Evolutionary conservation across 148 eudicot genomes (phyloP).

Genomic region (Agrostemma githago): DNA sequence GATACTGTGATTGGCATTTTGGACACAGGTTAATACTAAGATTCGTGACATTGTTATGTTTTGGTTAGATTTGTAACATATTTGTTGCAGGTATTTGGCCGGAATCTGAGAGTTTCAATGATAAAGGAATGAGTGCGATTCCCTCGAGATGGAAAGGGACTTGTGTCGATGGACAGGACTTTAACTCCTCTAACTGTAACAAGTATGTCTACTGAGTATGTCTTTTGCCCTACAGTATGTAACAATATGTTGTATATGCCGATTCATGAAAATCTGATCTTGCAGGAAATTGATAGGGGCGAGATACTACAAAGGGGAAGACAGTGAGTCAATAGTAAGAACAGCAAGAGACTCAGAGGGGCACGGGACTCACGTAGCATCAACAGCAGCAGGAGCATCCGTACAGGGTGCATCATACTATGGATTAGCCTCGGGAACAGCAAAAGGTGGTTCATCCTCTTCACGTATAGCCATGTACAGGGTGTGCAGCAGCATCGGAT

Average conservation of each 20-base stretch:
- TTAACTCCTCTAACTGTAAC: slow-evolving; percentile 53
- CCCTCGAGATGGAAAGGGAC: slow-evolving; percentile 72
- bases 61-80: too few species aligned
- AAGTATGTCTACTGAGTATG: slow-evolving; percentile 53
- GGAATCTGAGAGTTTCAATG: slow-evolving; percentile 60
- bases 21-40: slow-evolving; percentile 50
- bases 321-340: background rate
- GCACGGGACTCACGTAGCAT: slow-evolving; percentile 70
- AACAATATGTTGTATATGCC: too few species aligned
- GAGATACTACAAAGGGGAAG: slow-evolving; percentile 41
- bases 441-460: slow-evolving; percentile 59
- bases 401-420: slow-evolving; percentile 58
- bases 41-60: too few species aligned
- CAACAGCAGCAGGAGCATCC: slow-evolving; percentile 55
- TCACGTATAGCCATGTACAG: slow-evolving; percentile 60
- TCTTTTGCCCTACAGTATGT: background rate
- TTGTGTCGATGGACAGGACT: slow-evolving; percentile 49
- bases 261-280: too few species aligned
- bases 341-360: slow-evolving; percentile 42
- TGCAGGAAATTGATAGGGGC: slow-evolving; percentile 46
- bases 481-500: slow-evolving; percentile 43
- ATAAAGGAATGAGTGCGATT: slow-evolving; percentile 49
- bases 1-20: slow-evolving; percentile 60
- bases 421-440: slow-evolving; percentile 57
- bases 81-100: slow-evolving; percentile 60